phyloP scores from a whole-genome alignment of 2,329 filamentous ascomycete species.

The Exophiala mesophila region DNA sequence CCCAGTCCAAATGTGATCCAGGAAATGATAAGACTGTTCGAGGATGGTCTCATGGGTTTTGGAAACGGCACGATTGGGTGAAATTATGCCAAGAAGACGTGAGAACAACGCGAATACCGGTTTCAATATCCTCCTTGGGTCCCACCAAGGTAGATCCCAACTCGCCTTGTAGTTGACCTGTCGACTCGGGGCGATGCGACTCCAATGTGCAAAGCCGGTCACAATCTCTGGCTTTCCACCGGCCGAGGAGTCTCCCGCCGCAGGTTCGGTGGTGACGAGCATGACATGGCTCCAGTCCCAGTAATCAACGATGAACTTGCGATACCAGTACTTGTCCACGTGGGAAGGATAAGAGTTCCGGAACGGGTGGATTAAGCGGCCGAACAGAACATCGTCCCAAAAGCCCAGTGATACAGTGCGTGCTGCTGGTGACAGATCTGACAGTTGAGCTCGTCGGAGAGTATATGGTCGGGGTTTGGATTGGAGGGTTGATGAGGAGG shows the following conservation, averaged over 20 bases:
- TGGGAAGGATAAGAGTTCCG: conserved; percentile 18
- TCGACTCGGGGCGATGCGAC: conserved; percentile 15
- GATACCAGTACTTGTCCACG: conserved; percentile 22
- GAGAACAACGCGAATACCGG: conserved; percentile 38
- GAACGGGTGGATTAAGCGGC: conserved; percentile 21
- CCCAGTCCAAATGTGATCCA: conserved; percentile 30
- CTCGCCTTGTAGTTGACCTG: conserved; percentile 17
- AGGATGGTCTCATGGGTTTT: conserved; percentile 16
- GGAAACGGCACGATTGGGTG: conserved; percentile 20
- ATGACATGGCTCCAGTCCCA: conserved; percentile 23
- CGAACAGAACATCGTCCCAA: conserved; percentile 23
- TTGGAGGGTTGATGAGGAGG: neutral
- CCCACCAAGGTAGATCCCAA: conserved; percentile 20
- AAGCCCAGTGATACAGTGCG: conserved; percentile 18
- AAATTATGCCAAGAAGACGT: conserved; percentile 27
- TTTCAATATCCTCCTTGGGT: conserved; percentile 34
- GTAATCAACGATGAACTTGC: conserved; percentile 21
- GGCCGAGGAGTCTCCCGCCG: neutral
- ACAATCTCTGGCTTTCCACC: conserved; percentile 11
- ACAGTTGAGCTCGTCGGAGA: conserved; percentile 16
- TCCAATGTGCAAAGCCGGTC: conserved; percentile 22
- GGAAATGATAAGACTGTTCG: conserved; percentile 17
- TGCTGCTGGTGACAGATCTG: conserved; percentile 17
- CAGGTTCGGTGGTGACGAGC: conserved; percentile 16
- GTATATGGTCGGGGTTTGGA: conserved; percentile 5